Percentiles rank a stretch among this genome's conserved stretches.
Evolutionary conservation across 2,329 filamentous ascomycete genomes (phyloP).

Genomic region (Colletotrichum cordylinicola): DNA sequence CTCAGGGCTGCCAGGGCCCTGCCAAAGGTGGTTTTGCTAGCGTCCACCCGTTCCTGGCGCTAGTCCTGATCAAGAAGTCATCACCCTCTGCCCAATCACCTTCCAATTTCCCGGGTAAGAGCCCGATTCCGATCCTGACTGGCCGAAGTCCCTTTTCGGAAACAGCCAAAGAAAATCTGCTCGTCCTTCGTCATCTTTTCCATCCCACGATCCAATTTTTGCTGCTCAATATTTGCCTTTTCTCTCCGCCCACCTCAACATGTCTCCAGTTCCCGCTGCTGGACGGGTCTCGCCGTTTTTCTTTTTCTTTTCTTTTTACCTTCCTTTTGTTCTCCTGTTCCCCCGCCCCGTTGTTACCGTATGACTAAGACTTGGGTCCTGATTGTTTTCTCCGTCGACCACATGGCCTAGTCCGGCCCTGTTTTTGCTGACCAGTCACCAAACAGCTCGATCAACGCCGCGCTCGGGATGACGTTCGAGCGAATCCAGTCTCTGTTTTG

Average conservation of each 20-base stretch:
- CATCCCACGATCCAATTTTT: neutral
- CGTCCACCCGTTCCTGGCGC: constrained; percentile 11
- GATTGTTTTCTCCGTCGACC: neutral
- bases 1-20: neutral
- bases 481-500: neutral
- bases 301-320: neutral
- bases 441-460: neutral
- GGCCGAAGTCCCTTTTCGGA: neutral
- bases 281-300: neutral
- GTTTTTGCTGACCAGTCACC: neutral
- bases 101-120: constrained; percentile 16
- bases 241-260: neutral
- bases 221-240: neutral
- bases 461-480: neutral
- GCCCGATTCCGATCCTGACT: constrained; percentile 9
- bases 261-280: neutral
- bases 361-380: neutral
- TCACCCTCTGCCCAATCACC: constrained; percentile 14
- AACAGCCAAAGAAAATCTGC: constrained; percentile 4
- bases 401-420: neutral
- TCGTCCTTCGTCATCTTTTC: neutral
- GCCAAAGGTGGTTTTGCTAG: constrained; percentile 14
- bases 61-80: constrained; percentile 5
- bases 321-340: neutral
- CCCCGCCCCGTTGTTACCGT: neutral